Evolutionary conservation across 129 eudicot species (phyloP).

Genomic region (Flaveria bidentis): DNA sequence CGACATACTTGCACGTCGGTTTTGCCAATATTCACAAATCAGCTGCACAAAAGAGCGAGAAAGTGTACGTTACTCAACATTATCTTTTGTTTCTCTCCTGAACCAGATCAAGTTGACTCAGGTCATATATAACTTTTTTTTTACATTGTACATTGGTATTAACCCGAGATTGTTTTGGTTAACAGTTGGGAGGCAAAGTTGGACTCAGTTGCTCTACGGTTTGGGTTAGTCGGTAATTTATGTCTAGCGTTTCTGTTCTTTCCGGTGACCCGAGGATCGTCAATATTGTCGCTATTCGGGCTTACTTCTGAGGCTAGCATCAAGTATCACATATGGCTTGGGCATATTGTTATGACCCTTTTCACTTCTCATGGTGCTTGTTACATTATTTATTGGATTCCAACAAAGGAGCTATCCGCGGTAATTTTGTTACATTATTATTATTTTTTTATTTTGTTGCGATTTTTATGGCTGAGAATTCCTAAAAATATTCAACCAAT

Average conservation of each 20-base stretch:
- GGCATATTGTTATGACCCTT: constrained; percentile 61
- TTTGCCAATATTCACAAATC: constrained; percentile 45
- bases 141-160: background rate
- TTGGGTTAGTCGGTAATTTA: constrained; percentile 70
- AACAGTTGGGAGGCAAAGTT: constrained; percentile 70
- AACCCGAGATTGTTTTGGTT: constrained; percentile 1
- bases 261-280: constrained; percentile 86
- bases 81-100: background rate
- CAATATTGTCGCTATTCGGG: constrained; percentile 61
- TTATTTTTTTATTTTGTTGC: background rate
- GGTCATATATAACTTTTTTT: background rate
- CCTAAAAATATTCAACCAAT: constrained; percentile 18
- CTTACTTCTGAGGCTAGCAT: constrained; percentile 76
- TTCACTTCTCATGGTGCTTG: constrained; percentile 83
- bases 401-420: constrained; percentile 52
- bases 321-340: constrained; percentile 92
- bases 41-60: constrained; percentile 47
- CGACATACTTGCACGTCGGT: constrained; percentile 43
- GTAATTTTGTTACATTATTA: constrained; percentile 35
- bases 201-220: constrained; percentile 51
- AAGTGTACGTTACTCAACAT: constrained; percentile 48
- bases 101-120: background rate
- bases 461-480: constrained; percentile 7
- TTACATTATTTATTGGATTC: constrained; percentile 62
- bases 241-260: constrained; percentile 64